Conservation (phyloP, 225 moss, liverwort and hornwort species). For the Sphagnum tenellum region DNA sequence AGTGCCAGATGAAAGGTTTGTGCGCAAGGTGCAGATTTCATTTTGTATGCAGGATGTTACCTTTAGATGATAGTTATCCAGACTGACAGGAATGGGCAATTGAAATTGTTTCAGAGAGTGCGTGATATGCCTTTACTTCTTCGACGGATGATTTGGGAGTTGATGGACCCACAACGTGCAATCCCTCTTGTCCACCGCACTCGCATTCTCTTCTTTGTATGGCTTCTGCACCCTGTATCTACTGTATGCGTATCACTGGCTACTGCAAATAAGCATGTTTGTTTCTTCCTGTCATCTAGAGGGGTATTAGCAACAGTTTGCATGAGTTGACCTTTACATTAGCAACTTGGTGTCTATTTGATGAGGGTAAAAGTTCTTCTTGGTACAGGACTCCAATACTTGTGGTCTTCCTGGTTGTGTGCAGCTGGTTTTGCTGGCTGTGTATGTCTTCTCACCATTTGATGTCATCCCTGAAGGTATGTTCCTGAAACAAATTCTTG, state of each 20-base stretch:
- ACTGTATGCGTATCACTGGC: background rate
- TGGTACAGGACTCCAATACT: too few relatives aligned
- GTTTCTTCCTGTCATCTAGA: background rate
- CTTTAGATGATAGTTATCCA: too few relatives aligned
- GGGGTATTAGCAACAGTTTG: too few relatives aligned
- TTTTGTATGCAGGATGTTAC: too few relatives aligned
- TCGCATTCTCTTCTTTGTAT: constrained; percentile 80
- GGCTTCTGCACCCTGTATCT: constrained; percentile 3
- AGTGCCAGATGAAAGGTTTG: too few relatives aligned
- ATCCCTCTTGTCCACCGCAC: constrained; percentile 79
- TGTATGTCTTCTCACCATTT: constrained; percentile 81
- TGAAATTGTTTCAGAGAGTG: constrained; percentile 47
- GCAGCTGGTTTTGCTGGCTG: constrained; percentile 73
- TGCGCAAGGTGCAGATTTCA: too few relatives aligned
- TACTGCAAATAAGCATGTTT: background rate
- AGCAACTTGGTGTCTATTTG: too few relatives aligned
- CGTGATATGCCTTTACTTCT: constrained; percentile 92
- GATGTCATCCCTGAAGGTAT: constrained; percentile 94
- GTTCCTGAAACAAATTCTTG: background rate
- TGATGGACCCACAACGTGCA: constrained; percentile 90
- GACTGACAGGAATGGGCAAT: too few relatives aligned
- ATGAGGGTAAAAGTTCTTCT: too few relatives aligned
- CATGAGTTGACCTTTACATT: too few relatives aligned
- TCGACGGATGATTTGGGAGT: constrained; percentile 73
- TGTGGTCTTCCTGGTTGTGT: constrained; percentile 5